Base-by-base conservation (phyloP, 768 basidiomycete species). In the Lactarius vividus region DNA sequence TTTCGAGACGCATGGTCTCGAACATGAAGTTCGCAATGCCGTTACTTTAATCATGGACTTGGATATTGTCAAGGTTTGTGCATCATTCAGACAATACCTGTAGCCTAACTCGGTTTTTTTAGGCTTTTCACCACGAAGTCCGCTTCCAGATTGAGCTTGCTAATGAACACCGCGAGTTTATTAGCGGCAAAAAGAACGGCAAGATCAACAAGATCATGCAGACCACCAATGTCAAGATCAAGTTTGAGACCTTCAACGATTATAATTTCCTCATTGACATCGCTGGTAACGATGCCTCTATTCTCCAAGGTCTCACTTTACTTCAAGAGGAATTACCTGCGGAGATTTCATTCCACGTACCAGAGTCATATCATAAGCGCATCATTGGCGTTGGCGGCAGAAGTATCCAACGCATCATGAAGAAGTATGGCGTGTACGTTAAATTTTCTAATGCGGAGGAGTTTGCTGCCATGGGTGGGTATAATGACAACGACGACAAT, bases 121-220 rank as follows among this genome's bases (percentile, higher is more conserved):
- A 96, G 94, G 81, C 87, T 44, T 98, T 96, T 81, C 94, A 97
- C 72, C 95, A 96, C 73, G 96, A 99, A 79, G 94, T 98, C 69
- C 91, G 94, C 57, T 98, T 98, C 80, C 96, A 98, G 77, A 94
- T 98, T 62, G 97, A 99, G 77, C 85, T 98, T 6, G 91, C 95
- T 52, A 96, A 96, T 75, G 97, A 99, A 75, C 96, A 98, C 71
- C 88, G 96, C 65, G 96, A 99, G 71, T 99, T 98, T 79, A 97
- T 99, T 76, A 92, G 91, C 63, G 96, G 96, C 53, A 99, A 99
- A 83, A 98, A 98, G 83, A 98, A 98, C 73, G 96, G 96, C 64
- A 99, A 99, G 79, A 94, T 98, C 77, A 98, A 98, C 82, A 98
- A 98, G 81, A 97, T 98, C 75, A 98, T 98, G 94, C 95, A 98